Conservation (phyloP, 2,329 filamentous ascomycete species). For the Trichophyton mentagrophytes region DNA sequence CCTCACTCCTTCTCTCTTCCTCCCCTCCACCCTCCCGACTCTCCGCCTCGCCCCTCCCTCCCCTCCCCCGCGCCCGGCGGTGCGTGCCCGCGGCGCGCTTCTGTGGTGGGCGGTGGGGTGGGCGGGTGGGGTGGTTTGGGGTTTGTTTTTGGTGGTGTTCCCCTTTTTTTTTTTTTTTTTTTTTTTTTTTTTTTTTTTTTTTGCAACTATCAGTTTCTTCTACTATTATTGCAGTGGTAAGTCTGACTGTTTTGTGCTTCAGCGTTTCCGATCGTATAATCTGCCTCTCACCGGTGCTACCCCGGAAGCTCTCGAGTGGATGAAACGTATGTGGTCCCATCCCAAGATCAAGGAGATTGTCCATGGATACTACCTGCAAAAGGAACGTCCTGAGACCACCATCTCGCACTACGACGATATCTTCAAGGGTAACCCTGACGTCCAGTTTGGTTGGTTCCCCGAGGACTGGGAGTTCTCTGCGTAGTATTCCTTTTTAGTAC, state of each 20-base stretch:
- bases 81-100: no score
- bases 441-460: conserved; percentile 19
- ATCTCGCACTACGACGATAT: conserved; percentile 23
- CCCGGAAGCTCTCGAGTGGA: conserved; percentile 21
- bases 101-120: no score
- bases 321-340: conserved; percentile 25
- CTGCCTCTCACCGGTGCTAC: conserved; percentile 20
- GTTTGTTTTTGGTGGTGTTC: no score
- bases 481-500: neutral
- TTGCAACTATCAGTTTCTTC: no score
- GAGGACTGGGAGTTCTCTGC: conserved; percentile 21
- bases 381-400: conserved; percentile 18
- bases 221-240: neutral
- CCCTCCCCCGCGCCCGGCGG: no score
- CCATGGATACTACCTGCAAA: conserved; percentile 20
- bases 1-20: no score
- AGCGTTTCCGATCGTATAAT: conserved; percentile 25
- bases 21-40: no score
- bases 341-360: conserved; percentile 16
- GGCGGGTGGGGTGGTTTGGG: no score
- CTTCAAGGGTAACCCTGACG: conserved; percentile 18
- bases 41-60: no score
- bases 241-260: neutral
- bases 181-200: no score
- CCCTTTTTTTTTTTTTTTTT: neutral